Percentiles rank a stretch among this genome's conserved stretches.
Evolutionary conservation across 78 protist species (phyloP).

Genomic region (Speleostelium caveatum): DNA sequence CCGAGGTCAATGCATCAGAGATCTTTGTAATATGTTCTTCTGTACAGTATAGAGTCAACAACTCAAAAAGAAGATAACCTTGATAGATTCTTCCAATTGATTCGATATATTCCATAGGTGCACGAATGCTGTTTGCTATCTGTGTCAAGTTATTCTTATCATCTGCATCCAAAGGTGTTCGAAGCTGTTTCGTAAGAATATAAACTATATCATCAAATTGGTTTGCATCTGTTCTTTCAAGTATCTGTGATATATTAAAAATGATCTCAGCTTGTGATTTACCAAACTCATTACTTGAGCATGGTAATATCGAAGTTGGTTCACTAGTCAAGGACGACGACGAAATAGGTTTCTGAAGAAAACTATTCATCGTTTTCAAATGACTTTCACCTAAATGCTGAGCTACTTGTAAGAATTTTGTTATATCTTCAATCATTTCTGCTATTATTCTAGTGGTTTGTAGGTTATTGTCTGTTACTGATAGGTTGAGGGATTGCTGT

Average conservation of each 20-base stretch:
- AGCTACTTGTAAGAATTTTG: constrained; percentile 19
- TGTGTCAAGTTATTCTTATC: background rate
- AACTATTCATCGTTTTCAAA: constrained; percentile 37
- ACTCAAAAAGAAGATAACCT: constrained; percentile 16
- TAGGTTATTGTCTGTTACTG: no score
- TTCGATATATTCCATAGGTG: constrained; percentile 33
- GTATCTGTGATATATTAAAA: background rate
- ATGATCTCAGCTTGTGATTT: background rate
- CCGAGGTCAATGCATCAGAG: constrained; percentile 43
- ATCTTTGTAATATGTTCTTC: constrained; percentile 61
- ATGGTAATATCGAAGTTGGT: background rate
- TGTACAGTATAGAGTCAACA: constrained; percentile 12
- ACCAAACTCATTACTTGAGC: background rate
- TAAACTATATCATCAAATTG: constrained; percentile 31
- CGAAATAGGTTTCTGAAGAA: constrained; percentile 25
- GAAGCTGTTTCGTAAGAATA: constrained; percentile 16
- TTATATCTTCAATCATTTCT: no score
- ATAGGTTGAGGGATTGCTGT: no score
- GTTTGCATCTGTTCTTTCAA: constrained; percentile 23
- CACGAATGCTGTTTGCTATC: background rate
- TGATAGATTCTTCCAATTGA: constrained; percentile 47
- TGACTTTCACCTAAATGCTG: constrained; percentile 46
- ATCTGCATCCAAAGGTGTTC: constrained; percentile 24
- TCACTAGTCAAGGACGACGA: background rate
- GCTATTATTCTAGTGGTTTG: no score